Evolutionary conservation across 495 filamentous ascomycete genomes (phyloP), one percentile per base, ranked within the genome.

Genomic region (Penicillium coffeae): DNA sequence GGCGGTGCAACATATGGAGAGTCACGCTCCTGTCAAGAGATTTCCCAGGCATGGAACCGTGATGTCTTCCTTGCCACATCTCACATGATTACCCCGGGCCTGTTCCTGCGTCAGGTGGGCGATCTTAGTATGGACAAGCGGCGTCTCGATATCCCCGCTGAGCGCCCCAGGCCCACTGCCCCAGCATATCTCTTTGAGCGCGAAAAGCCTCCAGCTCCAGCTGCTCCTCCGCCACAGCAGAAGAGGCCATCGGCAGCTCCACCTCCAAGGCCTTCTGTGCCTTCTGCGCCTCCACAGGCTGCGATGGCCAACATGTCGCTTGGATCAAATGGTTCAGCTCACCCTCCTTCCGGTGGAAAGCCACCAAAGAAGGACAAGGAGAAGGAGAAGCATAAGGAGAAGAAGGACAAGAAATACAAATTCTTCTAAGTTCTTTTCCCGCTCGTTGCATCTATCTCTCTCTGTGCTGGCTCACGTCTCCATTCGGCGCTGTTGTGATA

Each of bases 1-100:
- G 93, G 94, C 30, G 93, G 93, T 34, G 94, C 94, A 6, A 98
- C 91, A 2, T 93, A 91, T 64, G 86, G 87, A 1, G 93, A 98
- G 69, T 73, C 87, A 6, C 82, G 94, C 42, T 76, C 85, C 15
- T 97, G 93, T 69, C 96, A 97, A 57, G 91, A 98, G 52, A 64
- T 92, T 37, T 85, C 88, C 8, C 76, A 85, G 48, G 57, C 78
- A 39, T 80, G 76, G 50, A 79, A 76, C 46, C 81, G 85, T 35
- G 93, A 97, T 54, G 76, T 96, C n/a, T 91, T 90, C 68, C 78
- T 98, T 10, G 86, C 83, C n/a, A 91, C 89, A 1, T 87, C 82
- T 10, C 92, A 98, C 64, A 95, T 97, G 87, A 71, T 94, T 18
- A 89, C 80, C 4, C 90, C 93, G 1, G 71, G 76, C 19, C 69